A percentile compares a stretch with the other conserved stretches of the same genome.
These are phyloP conservation scores for Psilocybe tampanensis DNA, from an alignment of 768 basidiomycete genomes.

Conservation along the genomic window DNA sequence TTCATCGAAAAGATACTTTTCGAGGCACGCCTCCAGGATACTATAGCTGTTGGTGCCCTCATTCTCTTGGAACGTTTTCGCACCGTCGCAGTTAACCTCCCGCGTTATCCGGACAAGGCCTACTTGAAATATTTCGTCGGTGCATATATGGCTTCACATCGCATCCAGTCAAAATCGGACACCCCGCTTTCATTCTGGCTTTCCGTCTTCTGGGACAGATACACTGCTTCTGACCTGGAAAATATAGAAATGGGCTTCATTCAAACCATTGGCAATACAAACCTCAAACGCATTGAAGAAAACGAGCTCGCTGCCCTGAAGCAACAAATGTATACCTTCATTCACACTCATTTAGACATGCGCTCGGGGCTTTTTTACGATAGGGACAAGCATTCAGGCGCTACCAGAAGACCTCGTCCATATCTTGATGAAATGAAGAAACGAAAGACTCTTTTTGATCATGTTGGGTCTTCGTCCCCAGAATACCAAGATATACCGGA, in stretches of 20 bases:
- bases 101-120: slow-evolving; percentile 5
- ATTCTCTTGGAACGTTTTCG: slow-evolving; percentile 4
- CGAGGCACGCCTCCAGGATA: slow-evolving; percentile 4
- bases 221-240: neutral
- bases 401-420: neutral
- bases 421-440: neutral
- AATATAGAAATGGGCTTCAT: neutral
- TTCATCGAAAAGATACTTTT: neutral
- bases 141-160: slow-evolving; percentile 9
- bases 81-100: neutral
- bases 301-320: neutral
- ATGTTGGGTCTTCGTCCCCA: neutral
- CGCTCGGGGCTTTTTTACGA: slow-evolving; percentile 4
- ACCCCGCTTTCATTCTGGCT: slow-evolving; percentile 1
- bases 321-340: slow-evolving; percentile 7
- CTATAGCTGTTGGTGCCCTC: slow-evolving; percentile 1
- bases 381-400: neutral
- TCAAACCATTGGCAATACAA: neutral
- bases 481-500: neutral
- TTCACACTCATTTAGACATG: slow-evolving; percentile 2
- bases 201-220: neutral
- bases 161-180: neutral
- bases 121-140: slow-evolving; percentile 9
- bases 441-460: neutral
- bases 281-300: neutral